Conservation (phyloP, 106 monocot genomes). For the Dioscorea alata region DNA sequence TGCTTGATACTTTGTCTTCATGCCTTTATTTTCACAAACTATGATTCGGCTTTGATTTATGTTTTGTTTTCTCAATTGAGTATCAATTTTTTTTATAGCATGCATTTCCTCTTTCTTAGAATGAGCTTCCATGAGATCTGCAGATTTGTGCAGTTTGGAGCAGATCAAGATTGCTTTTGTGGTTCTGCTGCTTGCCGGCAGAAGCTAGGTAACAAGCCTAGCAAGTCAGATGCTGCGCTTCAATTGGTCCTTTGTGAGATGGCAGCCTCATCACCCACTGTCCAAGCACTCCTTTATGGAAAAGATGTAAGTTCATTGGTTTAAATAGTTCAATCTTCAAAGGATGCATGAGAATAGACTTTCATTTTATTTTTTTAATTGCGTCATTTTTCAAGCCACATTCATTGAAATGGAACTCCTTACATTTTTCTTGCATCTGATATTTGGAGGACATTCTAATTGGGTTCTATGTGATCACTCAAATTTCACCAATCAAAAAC, state of each 20-base stretch:
- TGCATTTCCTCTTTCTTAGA: not conserved
- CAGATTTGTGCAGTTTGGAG: conserved; percentile 99
- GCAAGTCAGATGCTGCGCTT: conserved; percentile 42
- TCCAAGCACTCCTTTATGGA: conserved; percentile 24
- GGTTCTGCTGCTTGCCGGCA: conserved; percentile 64
- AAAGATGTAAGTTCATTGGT: conserved; percentile 14
- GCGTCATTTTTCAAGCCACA: no score
- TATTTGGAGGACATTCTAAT: no score
- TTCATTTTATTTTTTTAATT: not conserved
- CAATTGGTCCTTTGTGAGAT: conserved; percentile 31
- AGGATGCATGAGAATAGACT: not conserved
- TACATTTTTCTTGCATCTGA: no score
- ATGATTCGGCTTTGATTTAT: not conserved
- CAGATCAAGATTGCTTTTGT: conserved; percentile 93
- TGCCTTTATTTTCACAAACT: not conserved
- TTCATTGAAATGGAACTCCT: no score
- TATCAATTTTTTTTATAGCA: not conserved
- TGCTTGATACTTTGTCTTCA: no score
- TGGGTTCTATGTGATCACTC: no score
- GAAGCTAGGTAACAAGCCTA: conserved; percentile 74
- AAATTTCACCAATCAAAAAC: no score
- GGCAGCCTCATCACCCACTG: conserved; percentile 28
- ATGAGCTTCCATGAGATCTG: not conserved
- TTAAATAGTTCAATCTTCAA: not conserved
- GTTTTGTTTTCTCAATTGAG: not conserved